Percentiles rank a stretch among this genome's conserved stretches.
Evolutionary conservation across 1,139 yeast genomes (phyloP).

Genomic region (Hemisphaericaspora xylofermentans): DNA sequence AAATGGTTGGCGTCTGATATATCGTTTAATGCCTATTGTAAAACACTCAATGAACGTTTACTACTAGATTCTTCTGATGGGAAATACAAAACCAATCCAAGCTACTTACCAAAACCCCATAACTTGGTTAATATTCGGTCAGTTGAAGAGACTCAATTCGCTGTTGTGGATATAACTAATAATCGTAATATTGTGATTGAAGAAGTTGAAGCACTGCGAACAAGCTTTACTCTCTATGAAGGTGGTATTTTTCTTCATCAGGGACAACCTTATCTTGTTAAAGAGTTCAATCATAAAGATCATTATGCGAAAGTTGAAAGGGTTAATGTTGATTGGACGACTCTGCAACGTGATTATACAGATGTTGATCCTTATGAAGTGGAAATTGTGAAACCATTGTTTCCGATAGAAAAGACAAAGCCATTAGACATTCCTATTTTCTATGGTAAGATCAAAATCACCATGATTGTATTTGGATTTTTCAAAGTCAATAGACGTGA

Average conservation of each 20-base stretch:
- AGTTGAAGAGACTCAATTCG: slow-evolving; percentile 73
- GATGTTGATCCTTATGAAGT: slow-evolving; percentile 86
- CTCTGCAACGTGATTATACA: slow-evolving; percentile 86
- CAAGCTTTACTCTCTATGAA: slow-evolving; percentile 87
- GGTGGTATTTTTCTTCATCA: slow-evolving; percentile 95
- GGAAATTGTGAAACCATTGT: slow-evolving; percentile 58
- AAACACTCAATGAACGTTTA: slow-evolving; percentile 44
- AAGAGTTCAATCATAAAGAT: slow-evolving; percentile 76
- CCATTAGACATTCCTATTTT: slow-evolving; percentile 62
- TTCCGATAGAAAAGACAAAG: slow-evolving; percentile 18
- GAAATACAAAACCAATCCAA: slow-evolving; percentile 57
- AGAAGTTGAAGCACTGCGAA: slow-evolving; percentile 85
- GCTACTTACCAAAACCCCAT: slow-evolving; percentile 79
- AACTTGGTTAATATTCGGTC: slow-evolving; percentile 75
- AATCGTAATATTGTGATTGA: slow-evolving; percentile 76
- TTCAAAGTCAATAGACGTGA: slow-evolving; percentile 78
- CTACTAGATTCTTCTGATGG: slow-evolving; percentile 46
- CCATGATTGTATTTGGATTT: slow-evolving; percentile 84
- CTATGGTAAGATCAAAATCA: slow-evolving; percentile 71
- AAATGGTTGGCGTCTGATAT: slow-evolving; percentile 46
- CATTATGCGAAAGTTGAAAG: slow-evolving; percentile 79
- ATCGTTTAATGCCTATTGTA: slow-evolving; percentile 24
- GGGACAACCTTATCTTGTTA: slow-evolving; percentile 83
- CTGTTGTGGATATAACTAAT: slow-evolving; percentile 85
- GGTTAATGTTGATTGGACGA: slow-evolving; percentile 91